Evolutionary conservation across 2,329 filamentous ascomycete species (phyloP).

Genomic region (Xylariales sp.): DNA sequence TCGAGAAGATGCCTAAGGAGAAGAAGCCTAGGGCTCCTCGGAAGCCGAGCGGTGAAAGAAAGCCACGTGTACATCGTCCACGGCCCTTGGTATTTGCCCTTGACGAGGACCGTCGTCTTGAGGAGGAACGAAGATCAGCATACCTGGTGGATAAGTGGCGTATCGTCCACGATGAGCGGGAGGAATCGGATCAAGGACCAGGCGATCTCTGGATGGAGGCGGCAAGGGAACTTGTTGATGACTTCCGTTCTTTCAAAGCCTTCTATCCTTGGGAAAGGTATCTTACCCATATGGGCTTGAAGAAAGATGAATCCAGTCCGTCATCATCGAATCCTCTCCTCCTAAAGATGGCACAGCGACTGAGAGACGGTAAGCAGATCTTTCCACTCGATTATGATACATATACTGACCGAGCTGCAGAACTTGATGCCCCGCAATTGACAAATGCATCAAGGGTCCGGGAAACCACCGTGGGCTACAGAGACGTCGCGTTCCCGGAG

Average conservation of each 20-base stretch:
- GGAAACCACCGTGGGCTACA: slow-evolving; percentile 36
- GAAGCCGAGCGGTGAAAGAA: slow-evolving; percentile 1
- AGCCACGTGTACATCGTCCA: slow-evolving; percentile 11
- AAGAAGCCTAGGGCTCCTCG: background rate
- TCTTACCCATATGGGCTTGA: slow-evolving; percentile 49
- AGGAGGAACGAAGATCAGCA: slow-evolving; percentile 27
- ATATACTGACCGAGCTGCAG: slow-evolving; percentile 12
- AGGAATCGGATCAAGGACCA: slow-evolving; percentile 35
- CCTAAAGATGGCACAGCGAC: slow-evolving; percentile 50
- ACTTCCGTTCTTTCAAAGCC: slow-evolving; percentile 58
- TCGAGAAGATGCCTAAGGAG: background rate
- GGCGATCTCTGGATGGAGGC: slow-evolving; percentile 51
- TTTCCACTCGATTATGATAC: background rate
- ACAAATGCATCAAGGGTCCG: slow-evolving; percentile 16
- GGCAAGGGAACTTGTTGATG: slow-evolving; percentile 55
- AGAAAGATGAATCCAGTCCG: slow-evolving; percentile 27
- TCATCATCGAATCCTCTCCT: slow-evolving; percentile 37
- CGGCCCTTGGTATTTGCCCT: slow-evolving; percentile 26
- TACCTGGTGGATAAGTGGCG: slow-evolving; percentile 31
- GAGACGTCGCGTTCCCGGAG: slow-evolving; percentile 72
- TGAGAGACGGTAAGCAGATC: slow-evolving; percentile 45
- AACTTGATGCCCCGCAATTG: slow-evolving; percentile 24
- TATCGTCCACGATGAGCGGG: slow-evolving; percentile 30
- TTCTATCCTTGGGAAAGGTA: slow-evolving; percentile 67
- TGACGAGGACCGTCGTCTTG: slow-evolving; percentile 23